Evolutionary conservation across 2,329 filamentous ascomycete genomes (phyloP).

Genomic region (Botrytis byssoidea): DNA sequence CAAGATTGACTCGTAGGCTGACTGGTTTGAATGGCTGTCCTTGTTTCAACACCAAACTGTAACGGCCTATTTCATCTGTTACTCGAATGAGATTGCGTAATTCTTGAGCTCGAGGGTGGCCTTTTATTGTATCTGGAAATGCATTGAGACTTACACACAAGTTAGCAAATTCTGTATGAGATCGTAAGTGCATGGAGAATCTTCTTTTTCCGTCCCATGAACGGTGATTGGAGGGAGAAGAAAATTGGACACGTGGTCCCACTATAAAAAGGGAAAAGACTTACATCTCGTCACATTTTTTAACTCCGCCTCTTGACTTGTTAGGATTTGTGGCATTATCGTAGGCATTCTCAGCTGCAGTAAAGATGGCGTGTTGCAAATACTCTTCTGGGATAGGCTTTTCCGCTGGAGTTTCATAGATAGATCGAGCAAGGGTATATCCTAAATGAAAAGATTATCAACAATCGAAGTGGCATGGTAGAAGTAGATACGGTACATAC

Average conservation of each 20-base stretch:
- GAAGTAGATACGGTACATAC: constrained; percentile 45
- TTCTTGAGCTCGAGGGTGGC: constrained; percentile 52
- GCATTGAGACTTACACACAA: constrained; percentile 54
- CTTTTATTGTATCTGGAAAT: constrained; percentile 58
- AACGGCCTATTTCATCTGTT: constrained; percentile 73
- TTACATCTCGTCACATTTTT: constrained; percentile 74
- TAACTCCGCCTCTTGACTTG: constrained; percentile 70
- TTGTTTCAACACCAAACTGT: constrained; percentile 74
- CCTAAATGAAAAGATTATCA: constrained; percentile 42
- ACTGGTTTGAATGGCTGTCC: constrained; percentile 79
- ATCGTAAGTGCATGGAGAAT: not conserved
- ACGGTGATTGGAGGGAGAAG: not conserved
- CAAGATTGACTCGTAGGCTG: constrained; percentile 70
- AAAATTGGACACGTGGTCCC: not conserved
- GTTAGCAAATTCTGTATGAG: not conserved
- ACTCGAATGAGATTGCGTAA: constrained; percentile 66
- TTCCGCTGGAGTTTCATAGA: constrained; percentile 56
- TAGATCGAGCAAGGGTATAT: constrained; percentile 60
- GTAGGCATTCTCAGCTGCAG: constrained; percentile 66
- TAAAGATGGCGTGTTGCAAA: constrained; percentile 60
- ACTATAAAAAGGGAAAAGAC: constrained; percentile 33
- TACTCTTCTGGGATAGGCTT: constrained; percentile 49
- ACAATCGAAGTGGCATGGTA: not conserved
- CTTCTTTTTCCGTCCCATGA: not conserved
- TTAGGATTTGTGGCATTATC: constrained; percentile 83